A percentile compares a stretch with the other conserved stretches of the same genome.
phyloP scores from a whole-genome alignment of 179 eudicot species.

The Carnegiea gigantea region DNA sequence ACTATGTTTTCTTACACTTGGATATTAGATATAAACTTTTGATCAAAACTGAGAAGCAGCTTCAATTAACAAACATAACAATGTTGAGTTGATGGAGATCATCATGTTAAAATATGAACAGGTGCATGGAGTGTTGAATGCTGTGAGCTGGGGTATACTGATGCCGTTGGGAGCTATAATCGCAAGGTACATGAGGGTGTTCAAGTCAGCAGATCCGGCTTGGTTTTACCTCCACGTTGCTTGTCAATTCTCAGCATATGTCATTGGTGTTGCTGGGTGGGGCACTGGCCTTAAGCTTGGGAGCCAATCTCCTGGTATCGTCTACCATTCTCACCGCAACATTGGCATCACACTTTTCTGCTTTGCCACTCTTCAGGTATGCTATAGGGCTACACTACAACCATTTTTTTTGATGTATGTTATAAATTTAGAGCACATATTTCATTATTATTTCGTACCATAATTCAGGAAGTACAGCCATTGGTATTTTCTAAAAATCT shows the following conservation, averaged over 20 bases:
- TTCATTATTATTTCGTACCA: neutral
- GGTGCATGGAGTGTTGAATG: slow-evolving; percentile 45
- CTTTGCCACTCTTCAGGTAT: slow-evolving; percentile 50
- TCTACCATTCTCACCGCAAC: slow-evolving; percentile 36
- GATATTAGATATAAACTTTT: too few species aligned
- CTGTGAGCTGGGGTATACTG: slow-evolving; percentile 45
- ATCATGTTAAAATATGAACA: slow-evolving; percentile 10
- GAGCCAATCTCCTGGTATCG: slow-evolving; percentile 34
- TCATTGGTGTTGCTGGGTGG: slow-evolving; percentile 48
- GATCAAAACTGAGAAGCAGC: too few species aligned
- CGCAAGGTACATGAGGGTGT: slow-evolving; percentile 49
- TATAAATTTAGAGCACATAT: neutral
- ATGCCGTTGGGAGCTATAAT: slow-evolving; percentile 46
- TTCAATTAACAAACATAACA: too few species aligned
- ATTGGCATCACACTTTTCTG: slow-evolving; percentile 48
- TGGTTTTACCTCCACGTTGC: slow-evolving; percentile 45
- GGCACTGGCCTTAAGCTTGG: slow-evolving; percentile 50
- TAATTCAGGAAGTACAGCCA: neutral
- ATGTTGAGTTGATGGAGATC: neutral
- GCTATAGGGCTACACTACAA: neutral
- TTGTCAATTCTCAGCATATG: slow-evolving; percentile 42
- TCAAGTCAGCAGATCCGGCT: slow-evolving; percentile 42
- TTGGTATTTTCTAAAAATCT: too few species aligned
- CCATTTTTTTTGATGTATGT: neutral
- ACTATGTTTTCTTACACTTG: too few species aligned